phyloP scores from a whole-genome alignment of 768 basidiomycete species.

The Boletus vinaceobasis region DNA sequence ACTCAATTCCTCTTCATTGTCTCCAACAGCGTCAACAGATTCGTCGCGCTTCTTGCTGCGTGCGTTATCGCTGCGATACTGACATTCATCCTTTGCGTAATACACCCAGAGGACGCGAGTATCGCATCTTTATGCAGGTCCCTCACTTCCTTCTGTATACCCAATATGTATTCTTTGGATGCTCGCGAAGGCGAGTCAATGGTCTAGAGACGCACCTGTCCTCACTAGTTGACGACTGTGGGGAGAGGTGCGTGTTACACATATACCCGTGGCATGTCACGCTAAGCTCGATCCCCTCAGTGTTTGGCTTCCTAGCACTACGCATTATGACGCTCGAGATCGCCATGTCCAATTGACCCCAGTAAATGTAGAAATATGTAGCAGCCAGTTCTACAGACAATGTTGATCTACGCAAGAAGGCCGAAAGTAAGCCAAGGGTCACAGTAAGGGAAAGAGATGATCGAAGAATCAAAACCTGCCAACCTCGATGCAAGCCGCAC shows the following conservation, averaged over 20 bases:
- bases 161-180: conserved; percentile 2
- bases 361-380: not conserved
- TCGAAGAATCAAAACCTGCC: conserved; percentile 26
- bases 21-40: conserved; percentile 7
- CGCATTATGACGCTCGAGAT: not conserved
- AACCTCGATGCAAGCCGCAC: conserved; percentile 78
- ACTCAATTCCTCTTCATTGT: conserved; percentile 26
- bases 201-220: conserved; percentile 17
- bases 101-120: conserved; percentile 13
- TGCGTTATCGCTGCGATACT: conserved; percentile 8
- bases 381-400: not conserved
- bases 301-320: not conserved
- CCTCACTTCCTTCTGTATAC: conserved; percentile 18
- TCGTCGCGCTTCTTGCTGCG: conserved; percentile 11
- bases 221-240: not conserved
- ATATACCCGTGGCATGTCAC: not conserved
- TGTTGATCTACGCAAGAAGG: conserved; percentile 26
- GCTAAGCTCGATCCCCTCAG: not conserved
- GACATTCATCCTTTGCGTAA: conserved; percentile 7
- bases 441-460: not conserved
- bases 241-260: not conserved
- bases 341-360: not conserved
- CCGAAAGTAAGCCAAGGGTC: conserved; percentile 27
- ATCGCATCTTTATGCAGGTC: not conserved
- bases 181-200: conserved; percentile 3